phyloP scores from a whole-genome alignment of 768 basidiomycete genomes.

The Coprinopsis cinerea region DNA sequence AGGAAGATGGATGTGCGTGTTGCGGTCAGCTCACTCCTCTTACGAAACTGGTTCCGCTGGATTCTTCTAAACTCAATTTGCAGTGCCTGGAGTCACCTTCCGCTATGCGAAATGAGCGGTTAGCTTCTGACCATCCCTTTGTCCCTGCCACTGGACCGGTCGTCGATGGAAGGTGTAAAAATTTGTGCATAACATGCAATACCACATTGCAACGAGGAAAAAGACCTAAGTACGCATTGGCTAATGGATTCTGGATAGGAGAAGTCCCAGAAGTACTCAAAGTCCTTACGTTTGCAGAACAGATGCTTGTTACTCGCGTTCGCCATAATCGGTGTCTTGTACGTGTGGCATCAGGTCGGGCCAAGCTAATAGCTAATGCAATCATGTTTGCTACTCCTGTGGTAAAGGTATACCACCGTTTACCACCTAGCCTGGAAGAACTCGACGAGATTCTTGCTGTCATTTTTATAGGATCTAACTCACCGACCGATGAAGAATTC shows the following conservation, averaged over 20 bases:
- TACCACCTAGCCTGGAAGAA: conserved; percentile 9
- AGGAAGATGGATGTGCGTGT: conserved; percentile 21
- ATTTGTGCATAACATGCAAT: not conserved
- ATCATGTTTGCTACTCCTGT: conserved; percentile 1
- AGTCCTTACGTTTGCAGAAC: conserved; percentile 1
- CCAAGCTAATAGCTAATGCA: conserved; percentile 3
- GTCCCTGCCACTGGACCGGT: not conserved
- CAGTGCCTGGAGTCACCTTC: not conserved
- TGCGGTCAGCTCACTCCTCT: conserved; percentile 16
- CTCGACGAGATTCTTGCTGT: conserved; percentile 27
- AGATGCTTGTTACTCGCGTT: not conserved
- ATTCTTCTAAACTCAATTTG: not conserved
- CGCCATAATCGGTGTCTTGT: conserved; percentile 3
- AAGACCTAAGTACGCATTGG: not conserved
- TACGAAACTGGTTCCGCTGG: conserved; percentile 15
- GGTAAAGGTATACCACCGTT: not conserved
- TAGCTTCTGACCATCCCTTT: not conserved
- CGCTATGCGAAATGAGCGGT: not conserved
- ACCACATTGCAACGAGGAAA: not conserved
- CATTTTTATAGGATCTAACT: conserved; percentile 24
- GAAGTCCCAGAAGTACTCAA: not conserved
- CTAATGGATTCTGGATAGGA: conserved; percentile 4
- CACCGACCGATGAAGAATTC: conserved; percentile 22
- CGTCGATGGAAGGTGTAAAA: not conserved
- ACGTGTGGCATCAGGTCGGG: not conserved